Percentiles rank a stretch among this genome's conserved stretches.
These are phyloP conservation scores for Fonsecaea monophora DNA, from an alignment of 2,329 filamentous ascomycete genomes.

Conservation along the genomic window DNA sequence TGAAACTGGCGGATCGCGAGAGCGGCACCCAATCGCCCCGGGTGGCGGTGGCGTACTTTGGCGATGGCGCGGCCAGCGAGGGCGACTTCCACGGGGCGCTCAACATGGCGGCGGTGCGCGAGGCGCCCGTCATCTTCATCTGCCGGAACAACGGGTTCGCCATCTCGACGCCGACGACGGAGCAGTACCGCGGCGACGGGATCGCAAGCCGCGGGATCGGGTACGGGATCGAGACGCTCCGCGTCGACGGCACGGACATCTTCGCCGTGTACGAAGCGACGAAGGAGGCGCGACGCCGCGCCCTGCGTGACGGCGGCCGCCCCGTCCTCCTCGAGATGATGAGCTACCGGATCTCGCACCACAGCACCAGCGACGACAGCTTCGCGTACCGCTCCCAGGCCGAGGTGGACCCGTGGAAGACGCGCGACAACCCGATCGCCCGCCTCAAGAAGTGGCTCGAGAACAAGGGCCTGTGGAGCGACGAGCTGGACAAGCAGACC, in stretches of 20 bases:
- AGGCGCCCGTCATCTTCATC: constrained; percentile 85
- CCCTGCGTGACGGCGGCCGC: constrained; percentile 77
- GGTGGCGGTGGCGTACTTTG: constrained; percentile 84
- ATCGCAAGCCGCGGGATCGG: constrained; percentile 86
- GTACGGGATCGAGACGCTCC: constrained; percentile 88
- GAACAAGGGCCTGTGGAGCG: constrained; percentile 79
- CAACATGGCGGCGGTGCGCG: constrained; percentile 86
- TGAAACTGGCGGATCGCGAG: constrained; percentile 78
- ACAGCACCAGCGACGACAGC: constrained; percentile 95
- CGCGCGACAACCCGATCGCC: constrained; percentile 85
- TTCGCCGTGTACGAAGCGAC: constrained; percentile 85
- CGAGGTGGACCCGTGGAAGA: constrained; percentile 93
- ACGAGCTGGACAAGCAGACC: constrained; percentile 76
- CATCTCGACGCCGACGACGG: constrained; percentile 85
- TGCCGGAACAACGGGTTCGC: constrained; percentile 94
- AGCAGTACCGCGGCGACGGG: constrained; percentile 89
- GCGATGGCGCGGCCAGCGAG: constrained; percentile 87
- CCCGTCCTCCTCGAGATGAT: constrained; percentile 92
- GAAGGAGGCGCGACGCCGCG: constrained; percentile 75
- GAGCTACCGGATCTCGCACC: constrained; percentile 95
- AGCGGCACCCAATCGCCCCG: constrained; percentile 71
- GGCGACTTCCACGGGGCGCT: constrained; percentile 91
- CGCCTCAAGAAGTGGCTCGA: constrained; percentile 90
- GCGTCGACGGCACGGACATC: constrained; percentile 91
- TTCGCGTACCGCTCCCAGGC: constrained; percentile 93